Base-by-base conservation (phyloP, 2,329 filamentous ascomycete genomes). In the Venturia oleaginea region DNA sequence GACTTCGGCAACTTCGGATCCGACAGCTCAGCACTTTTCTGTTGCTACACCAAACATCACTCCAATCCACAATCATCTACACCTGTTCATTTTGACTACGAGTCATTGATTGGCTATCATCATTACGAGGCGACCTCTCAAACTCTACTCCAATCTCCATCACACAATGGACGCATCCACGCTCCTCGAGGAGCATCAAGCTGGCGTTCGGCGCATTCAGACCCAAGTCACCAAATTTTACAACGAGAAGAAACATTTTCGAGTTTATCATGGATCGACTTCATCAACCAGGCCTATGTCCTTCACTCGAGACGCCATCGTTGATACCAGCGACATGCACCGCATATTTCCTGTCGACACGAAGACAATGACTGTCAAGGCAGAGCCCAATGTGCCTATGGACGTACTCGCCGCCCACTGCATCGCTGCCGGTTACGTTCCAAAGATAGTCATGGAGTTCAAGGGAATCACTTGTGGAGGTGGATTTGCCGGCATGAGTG, bases 201-300 rank as follows among this genome's bases (percentile, higher is more conserved):
- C 51, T 34, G 51, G 51, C 30, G 51, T 57, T 32, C 51, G 34
- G 51, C 51, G 51, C 11, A 57, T 57, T 30, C 51, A 57, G 11
- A 57, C 15, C 15, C 51, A 57, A 19, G 51, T 57, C 19, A 13
- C 34, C 8, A 57, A 57, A 30, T 64, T 64, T 15, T 46, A 64
- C 62, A 46, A 55, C 10, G 46, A 22, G 17, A 46, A 46, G 17
- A 59, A 37, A 15, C 57, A 57, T 38, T 92, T 90, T 74, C 82
- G 88, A n/a, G 86, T 92, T 71, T 89, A 85, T 69, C 89, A 92
- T 75, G 89, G 89, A 66, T 85, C 87, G 0, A 91, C 89, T 32
- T 91, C 90, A 76, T 89, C 85, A 74, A 92, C 89, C 38, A 85
- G 89, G 10, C 80, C 81, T 30, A 73, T 74, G 11, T 68, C 73